Conservation (phyloP, 768 basidiomycete genomes). For the Amanita rimosa region DNA sequence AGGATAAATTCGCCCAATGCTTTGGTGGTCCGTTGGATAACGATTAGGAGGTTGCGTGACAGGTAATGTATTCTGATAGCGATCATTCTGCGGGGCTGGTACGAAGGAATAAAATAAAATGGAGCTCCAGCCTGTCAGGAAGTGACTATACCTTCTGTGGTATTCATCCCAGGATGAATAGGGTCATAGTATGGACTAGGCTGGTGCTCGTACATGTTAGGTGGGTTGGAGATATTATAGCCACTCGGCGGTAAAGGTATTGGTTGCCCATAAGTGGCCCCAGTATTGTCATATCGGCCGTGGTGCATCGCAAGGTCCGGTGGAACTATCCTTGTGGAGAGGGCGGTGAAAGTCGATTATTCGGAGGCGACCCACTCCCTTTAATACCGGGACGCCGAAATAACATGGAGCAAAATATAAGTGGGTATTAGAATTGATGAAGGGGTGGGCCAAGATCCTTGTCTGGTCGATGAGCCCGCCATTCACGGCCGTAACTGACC, state of each 20-base stretch:
- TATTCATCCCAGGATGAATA: slow-evolving; percentile 11
- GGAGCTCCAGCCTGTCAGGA: background rate
- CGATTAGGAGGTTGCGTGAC: slow-evolving; percentile 7
- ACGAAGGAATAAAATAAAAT: background rate
- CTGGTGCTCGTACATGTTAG: slow-evolving; percentile 22
- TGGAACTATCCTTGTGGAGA: slow-evolving; percentile 11
- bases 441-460: slow-evolving; percentile 6
- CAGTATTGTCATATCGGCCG: slow-evolving; percentile 30
- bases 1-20: slow-evolving; percentile 15
- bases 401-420: slow-evolving; percentile 21
- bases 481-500: slow-evolving; percentile 26
- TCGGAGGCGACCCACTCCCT: slow-evolving; percentile 16
- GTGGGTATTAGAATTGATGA: slow-evolving; percentile 5
- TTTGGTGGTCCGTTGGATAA: slow-evolving; percentile 6
- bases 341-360: slow-evolving; percentile 11
- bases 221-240: slow-evolving; percentile 16
- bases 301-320: slow-evolving; percentile 17
- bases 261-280: slow-evolving; percentile 18
- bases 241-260: slow-evolving; percentile 14
- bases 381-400: slow-evolving; percentile 30
- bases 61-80: slow-evolving; percentile 9
- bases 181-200: slow-evolving; percentile 21
- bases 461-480: slow-evolving; percentile 32
- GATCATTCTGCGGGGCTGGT: background rate
- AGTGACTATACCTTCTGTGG: slow-evolving; percentile 9